Evolutionary conservation across 768 basidiomycete genomes (phyloP).

Genomic region (Tylopilus rubrobrunneus): DNA sequence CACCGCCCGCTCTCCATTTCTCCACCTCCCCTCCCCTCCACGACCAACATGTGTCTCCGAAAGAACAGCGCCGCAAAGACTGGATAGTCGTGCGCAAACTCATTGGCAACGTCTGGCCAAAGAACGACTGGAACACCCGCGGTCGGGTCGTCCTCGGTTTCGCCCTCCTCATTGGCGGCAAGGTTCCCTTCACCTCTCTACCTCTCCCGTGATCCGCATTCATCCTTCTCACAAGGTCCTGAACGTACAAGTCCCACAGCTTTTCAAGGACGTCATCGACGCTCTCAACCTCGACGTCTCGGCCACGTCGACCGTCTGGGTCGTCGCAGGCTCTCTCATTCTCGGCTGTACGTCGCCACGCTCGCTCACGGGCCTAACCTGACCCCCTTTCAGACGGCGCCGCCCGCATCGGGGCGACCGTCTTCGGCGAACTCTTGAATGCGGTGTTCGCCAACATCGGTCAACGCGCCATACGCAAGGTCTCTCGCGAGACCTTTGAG

Average conservation of each 20-base stretch:
- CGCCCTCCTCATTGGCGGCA: conserved; percentile 73
- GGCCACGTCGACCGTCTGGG: conserved; percentile 76
- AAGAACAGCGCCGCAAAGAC: conserved; percentile 68
- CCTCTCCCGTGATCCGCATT: neutral
- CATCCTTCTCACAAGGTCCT: conserved; percentile 54
- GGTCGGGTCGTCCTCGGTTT: conserved; percentile 81
- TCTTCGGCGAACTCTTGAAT: conserved; percentile 90
- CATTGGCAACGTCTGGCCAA: conserved; percentile 92
- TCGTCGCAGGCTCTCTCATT: conserved; percentile 85
- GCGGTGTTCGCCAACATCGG: conserved; percentile 96
- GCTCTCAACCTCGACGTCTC: conserved; percentile 81
- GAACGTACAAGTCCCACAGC: conserved; percentile 96
- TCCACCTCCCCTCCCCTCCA: conserved; percentile 18
- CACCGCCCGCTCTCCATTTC: conserved; percentile 4
- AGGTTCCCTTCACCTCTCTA: conserved; percentile 46
- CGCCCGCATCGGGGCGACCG: conserved; percentile 83
- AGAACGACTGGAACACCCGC: conserved; percentile 77
- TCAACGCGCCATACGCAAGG: conserved; percentile 89
- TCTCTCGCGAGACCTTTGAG: conserved; percentile 93
- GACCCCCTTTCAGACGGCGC: conserved; percentile 63
- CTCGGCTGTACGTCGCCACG: conserved; percentile 71
- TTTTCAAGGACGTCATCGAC: conserved; percentile 93
- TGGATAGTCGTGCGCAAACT: conserved; percentile 83
- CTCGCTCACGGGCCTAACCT: neutral
- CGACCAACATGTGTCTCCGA: conserved; percentile 17